A percentile compares a stretch with the other conserved stretches of the same genome.
phyloP scores from a whole-genome alignment of 176 grass and related monocot genomes.

The Rhynchospora pubera region DNA sequence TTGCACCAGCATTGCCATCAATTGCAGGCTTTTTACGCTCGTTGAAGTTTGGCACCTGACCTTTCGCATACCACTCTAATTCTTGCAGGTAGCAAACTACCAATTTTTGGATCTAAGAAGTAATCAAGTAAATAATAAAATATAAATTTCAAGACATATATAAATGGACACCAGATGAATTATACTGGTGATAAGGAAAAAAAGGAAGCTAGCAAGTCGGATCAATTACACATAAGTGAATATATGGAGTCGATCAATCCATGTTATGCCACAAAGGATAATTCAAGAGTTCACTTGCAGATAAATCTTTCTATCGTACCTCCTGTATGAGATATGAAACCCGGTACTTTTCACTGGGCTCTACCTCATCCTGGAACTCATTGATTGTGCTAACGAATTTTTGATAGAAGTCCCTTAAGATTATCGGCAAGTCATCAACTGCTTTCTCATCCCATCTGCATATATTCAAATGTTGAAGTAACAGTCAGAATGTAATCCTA shows the following conservation, averaged over 20 bases:
- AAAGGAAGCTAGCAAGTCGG: no score
- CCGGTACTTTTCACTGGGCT: slow-evolving; percentile 28
- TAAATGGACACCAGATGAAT: no score
- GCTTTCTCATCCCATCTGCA: slow-evolving; percentile 29
- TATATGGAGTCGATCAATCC: no score
- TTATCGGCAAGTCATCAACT: slow-evolving; percentile 18
- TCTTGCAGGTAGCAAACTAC: slow-evolving; percentile 29
- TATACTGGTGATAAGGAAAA: no score
- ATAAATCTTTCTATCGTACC: neutral
- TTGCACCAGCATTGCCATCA: neutral
- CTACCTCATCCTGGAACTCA: no score
- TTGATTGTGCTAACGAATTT: slow-evolving; percentile 8
- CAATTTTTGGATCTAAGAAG: slow-evolving; percentile 23
- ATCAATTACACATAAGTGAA: no score
- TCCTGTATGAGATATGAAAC: neutral
- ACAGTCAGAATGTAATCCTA: no score
- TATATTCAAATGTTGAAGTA: neutral
- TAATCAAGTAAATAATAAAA: no score
- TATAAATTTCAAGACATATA: no score
- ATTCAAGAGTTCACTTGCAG: neutral
- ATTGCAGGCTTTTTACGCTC: slow-evolving; percentile 24
- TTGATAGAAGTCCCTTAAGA: slow-evolving; percentile 18
- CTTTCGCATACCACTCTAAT: slow-evolving; percentile 28
- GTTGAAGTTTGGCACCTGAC: slow-evolving; percentile 16
- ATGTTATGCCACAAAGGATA: neutral